These are phyloP conservation scores for Chalciporus piperatus DNA, from an alignment of 768 basidiomycete genomes.

Conservation along the genomic window DNA sequence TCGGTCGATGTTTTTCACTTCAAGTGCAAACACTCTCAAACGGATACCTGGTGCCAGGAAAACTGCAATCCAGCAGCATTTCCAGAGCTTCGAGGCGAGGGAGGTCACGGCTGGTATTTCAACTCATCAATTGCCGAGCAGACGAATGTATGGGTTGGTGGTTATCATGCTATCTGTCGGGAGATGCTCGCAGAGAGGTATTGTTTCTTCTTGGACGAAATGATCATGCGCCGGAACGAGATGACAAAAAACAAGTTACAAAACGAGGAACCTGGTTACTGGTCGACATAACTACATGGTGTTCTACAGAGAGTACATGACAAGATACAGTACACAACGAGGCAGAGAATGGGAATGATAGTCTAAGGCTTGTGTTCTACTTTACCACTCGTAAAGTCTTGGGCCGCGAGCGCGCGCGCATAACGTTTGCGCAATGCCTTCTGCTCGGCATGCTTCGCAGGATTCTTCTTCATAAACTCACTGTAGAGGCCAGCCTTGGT, in stretches of 20 bases:
- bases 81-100: slow-evolving; percentile 28
- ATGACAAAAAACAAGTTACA: too few relatives aligned
- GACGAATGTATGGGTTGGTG: slow-evolving; percentile 38
- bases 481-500: not conserved
- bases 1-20: slow-evolving; percentile 17
- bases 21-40: slow-evolving; percentile 31
- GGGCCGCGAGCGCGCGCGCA: not conserved
- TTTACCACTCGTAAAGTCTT: not conserved
- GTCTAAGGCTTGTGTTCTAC: too few relatives aligned
- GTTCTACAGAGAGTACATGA: too few relatives aligned
- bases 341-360: too few relatives aligned
- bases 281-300: too few relatives aligned
- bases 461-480: not conserved
- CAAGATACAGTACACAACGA: too few relatives aligned
- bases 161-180: slow-evolving; percentile 28
- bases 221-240: slow-evolving; percentile 22
- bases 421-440: not conserved
- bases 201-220: slow-evolving; percentile 36
- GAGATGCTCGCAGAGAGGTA: slow-evolving; percentile 32
- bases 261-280: too few relatives aligned
- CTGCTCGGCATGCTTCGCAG: not conserved
- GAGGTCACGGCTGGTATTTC: slow-evolving; percentile 31
- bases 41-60: slow-evolving; percentile 20
- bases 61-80: slow-evolving; percentile 31
- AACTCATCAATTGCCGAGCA: slow-evolving; percentile 37